Evolutionary conservation across 371 early-diverging fungal genomes (phyloP).

Genomic region (Actinomucor elegans): DNA sequence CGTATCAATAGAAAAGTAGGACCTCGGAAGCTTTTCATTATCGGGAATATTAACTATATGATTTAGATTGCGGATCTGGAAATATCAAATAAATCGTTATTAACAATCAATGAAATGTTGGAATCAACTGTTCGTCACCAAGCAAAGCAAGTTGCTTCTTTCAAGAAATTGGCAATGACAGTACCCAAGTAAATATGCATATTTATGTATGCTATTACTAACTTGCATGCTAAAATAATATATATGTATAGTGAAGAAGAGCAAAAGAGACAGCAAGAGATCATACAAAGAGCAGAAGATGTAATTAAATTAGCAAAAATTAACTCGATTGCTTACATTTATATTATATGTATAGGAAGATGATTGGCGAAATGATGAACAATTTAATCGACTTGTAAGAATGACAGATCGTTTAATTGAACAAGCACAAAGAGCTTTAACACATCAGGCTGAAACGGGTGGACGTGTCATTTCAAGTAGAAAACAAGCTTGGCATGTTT

Average conservation of each 20-base stretch:
- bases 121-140: conserved; percentile 46
- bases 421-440: conserved; percentile 33
- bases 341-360: conserved; percentile 24
- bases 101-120: conserved; percentile 45
- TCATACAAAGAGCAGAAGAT: background rate
- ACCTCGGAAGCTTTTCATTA: background rate
- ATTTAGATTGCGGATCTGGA: conserved; percentile 49
- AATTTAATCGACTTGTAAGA: conserved; percentile 28
- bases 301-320: no score
- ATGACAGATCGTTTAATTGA: conserved; percentile 36
- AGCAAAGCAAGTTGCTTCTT: conserved; percentile 41
- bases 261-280: background rate
- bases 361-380: conserved; percentile 37
- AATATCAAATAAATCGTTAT: conserved; percentile 46
- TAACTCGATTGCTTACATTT: no score
- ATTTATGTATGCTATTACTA: background rate
- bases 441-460: conserved; percentile 17
- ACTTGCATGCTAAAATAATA: no score
- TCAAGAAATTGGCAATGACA: conserved; percentile 29
- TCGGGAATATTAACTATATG: background rate
- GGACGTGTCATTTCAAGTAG: conserved; percentile 26
- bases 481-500: no score
- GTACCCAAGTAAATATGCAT: background rate
- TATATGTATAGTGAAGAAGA: background rate
- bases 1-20: conserved; percentile 37